Conservation (phyloP, 768 basidiomycete genomes). For the Podaxis mareebaensis region DNA sequence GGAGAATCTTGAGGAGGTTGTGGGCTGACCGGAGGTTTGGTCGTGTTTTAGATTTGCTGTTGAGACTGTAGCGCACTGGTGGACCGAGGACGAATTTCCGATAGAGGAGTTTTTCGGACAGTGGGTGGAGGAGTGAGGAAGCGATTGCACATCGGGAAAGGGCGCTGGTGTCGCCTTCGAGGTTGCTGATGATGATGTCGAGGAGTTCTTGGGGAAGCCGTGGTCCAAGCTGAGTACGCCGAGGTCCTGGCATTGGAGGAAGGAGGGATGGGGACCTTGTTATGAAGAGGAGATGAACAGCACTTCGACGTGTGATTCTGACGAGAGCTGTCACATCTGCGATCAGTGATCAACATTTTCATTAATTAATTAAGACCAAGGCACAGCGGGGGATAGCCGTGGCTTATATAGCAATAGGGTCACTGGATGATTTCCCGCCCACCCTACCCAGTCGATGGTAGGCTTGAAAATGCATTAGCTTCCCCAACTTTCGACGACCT, state of each 20-base stretch:
- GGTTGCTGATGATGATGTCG: neutral
- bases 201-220: neutral
- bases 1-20: neutral
- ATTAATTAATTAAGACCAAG: no score
- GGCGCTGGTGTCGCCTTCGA: neutral
- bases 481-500: no score
- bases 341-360: no score
- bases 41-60: neutral
- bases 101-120: constrained; percentile 10
- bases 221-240: neutral
- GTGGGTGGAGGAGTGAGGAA: neutral
- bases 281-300: neutral
- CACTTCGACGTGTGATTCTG: neutral
- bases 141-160: neutral
- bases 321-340: no score
- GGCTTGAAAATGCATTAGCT: no score
- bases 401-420: no score
- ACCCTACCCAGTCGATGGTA: no score
- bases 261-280: neutral
- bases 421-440: no score
- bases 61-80: neutral
- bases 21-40: constrained; percentile 8
- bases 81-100: constrained; percentile 3
- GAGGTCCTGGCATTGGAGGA: neutral
- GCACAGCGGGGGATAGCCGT: no score